phyloP scores from a whole-genome alignment of 345 rosid genomes.

The Adansonia digitata region DNA sequence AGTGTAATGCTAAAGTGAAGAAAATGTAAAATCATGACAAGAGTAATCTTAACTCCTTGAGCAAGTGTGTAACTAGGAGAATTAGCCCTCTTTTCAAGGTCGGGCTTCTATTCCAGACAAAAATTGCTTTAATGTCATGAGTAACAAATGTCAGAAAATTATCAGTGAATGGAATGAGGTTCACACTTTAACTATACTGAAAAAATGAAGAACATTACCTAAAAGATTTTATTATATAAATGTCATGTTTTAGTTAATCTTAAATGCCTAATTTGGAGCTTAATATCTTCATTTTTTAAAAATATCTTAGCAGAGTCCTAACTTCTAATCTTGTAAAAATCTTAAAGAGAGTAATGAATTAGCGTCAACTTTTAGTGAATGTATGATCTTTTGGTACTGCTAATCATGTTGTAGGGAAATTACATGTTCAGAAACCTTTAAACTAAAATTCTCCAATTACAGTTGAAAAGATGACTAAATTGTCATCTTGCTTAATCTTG shows the following conservation, averaged over 20 bases:
- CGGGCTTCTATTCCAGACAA: neutral
- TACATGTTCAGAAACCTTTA: neutral
- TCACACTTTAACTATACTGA: neutral
- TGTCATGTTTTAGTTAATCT: neutral
- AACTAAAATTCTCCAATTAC: neutral
- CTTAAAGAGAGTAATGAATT: neutral
- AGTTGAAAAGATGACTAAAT: neutral
- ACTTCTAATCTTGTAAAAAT: neutral
- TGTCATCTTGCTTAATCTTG: neutral
- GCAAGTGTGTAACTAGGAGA: neutral
- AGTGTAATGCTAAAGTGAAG: neutral
- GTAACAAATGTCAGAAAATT: neutral
- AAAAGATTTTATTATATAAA: neutral
- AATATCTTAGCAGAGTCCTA: neutral
- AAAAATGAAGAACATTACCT: neutral
- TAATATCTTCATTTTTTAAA: neutral
- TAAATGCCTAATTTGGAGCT: neutral
- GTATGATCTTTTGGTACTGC: neutral
- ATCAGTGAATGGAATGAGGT: neutral
- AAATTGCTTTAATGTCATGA: neutral
- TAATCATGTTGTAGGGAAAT: neutral
- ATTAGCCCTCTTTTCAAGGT: no score
- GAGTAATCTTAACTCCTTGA: neutral
- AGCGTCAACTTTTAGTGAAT: neutral
- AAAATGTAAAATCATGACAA: neutral